Evolutionary conservation across 192 early-diverging fungal species (phyloP), one percentile per base, ranked within the genome.

Genomic region (Obelidium mucronatum): DNA sequence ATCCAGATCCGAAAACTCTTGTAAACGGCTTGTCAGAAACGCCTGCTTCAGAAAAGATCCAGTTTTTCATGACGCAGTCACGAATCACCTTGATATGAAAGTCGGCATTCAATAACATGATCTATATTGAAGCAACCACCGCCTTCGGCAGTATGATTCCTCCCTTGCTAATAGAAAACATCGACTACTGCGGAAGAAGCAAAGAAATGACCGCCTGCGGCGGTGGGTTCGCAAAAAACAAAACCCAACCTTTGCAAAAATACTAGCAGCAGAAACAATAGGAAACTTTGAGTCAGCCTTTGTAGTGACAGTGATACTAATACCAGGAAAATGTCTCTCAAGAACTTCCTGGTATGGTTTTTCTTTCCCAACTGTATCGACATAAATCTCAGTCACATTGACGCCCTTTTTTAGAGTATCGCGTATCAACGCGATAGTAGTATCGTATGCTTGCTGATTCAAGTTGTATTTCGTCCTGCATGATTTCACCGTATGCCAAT

Each of bases 331-430:
- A 4, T 90, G 54, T 15, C 77, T 78, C 8, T 85, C 77, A 1
- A 99, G 87, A 48, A 96, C 95, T 15, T 37, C 82, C 51, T 95
- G 90, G 78, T 99, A 98, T n/a, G 89, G 78, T 48, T 86, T 88
- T 3, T 97, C 93, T 1, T 94, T 93, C 0, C 98, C 98, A 28
- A 99, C 97, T 0, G 98, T 97, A 80, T 99, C 98, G 2, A 99
- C 88, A 81, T 91, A 98, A 40, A 99, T 90, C 82, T 96, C 92
- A 24, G 76, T 82, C 11, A 99, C 62, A 13, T 90, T 86, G 1
- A 97, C 83, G 2, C 90, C 91, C 11, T 79, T 78, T 17, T 79
- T 83, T 8, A 97, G 61, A 0, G 89, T 86, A 3, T 90, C 83
- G 3, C 83, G 78, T 40, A 99, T 93, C 8, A 99, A 80, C 61